Base-by-base conservation (phyloP, 768 basidiomycete genomes). In the Amanita muscaria region DNA sequence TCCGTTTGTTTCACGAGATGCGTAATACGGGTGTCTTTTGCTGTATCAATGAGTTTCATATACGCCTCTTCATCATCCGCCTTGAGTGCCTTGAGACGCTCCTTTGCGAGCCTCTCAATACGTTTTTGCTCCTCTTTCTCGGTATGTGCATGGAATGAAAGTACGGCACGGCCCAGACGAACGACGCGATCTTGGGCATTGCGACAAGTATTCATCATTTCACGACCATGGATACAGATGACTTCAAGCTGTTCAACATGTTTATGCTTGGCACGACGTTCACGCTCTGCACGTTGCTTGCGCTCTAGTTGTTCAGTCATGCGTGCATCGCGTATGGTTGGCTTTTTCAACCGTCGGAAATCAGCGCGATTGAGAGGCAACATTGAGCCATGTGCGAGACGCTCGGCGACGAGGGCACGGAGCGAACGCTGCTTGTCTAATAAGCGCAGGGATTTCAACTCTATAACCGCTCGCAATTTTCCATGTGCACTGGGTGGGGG, bases 61-160 rank as follows among this genome's bases (percentile, higher is more conserved):
- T 99, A 99, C n/a, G 90, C 93, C 65, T 97, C 96, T 69, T 99
- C 96, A 68, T 99, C 94, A 59, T 98, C 93, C 22, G 87, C 87
- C 66, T 94, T 92, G 53, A 98, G 80, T 6, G 94, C 96, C 68
- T 88, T 91, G 51, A 99, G 69, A 88, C 93, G 91, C 63, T 98
- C 96, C 69, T 98, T 98, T 36, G 87, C 82, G 35, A 99, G 80
- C 45, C 91, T 73, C 66, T 98, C 96, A 52, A 99, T 87, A 21
- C 94, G 79, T 62, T 92, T 91, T 76, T 93, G 89, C 62, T 99
- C 96, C 64, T 98, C 94, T 70, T 90, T 93, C 69, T 99, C 96
- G 1, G 92, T 91, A 51, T 82, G 79, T 12, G 69, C 70, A 60
- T 99, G 96, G 72, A 93, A 89, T 46, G 68, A 77, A 51, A 86